Evolutionary conservation across 805 yeast genomes (phyloP).

Genomic region (Saccharomycopsis amapae): DNA sequence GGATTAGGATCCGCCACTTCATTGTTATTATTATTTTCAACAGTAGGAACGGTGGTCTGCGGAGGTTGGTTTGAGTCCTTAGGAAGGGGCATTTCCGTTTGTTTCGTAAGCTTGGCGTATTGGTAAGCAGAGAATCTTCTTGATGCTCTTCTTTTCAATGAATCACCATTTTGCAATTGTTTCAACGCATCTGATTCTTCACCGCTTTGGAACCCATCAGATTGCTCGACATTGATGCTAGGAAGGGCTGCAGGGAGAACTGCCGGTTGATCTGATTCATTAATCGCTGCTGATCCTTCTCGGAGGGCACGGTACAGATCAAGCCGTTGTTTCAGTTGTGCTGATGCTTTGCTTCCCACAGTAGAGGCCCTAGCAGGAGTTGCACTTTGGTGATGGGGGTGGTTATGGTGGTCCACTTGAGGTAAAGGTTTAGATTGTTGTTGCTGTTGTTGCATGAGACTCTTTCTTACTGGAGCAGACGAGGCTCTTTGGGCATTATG

Average conservation of each 20-base stretch:
- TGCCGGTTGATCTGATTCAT: too few species aligned
- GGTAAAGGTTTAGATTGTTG: too few species aligned
- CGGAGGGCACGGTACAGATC: slow-evolving; percentile 13
- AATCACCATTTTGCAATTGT: slow-evolving; percentile 75
- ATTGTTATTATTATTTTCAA: too few species aligned
- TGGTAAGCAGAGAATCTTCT: slow-evolving; percentile 92
- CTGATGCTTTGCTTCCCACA: background rate
- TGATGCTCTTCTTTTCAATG: slow-evolving; percentile 86
- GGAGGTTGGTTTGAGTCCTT: slow-evolving; percentile 10
- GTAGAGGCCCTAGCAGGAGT: slow-evolving; percentile 3
- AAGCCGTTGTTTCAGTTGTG: slow-evolving; percentile 19
- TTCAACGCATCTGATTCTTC: slow-evolving; percentile 52
- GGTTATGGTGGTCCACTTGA: too few species aligned
- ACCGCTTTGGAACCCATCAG: background rate
- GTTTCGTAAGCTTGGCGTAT: slow-evolving; percentile 53
- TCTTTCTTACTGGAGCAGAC: background rate
- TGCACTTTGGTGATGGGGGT: too few species aligned
- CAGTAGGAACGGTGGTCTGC: background rate
- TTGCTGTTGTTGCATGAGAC: background rate
- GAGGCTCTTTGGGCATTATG: background rate
- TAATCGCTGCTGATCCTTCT: too few species aligned
- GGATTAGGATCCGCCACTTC: too few species aligned
- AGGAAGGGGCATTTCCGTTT: slow-evolving; percentile 20
- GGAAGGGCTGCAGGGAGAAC: background rate
- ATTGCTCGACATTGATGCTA: background rate